Conservation (phyloP, 176 grass and related monocot genomes). For the Saccharum officinarum region DNA sequence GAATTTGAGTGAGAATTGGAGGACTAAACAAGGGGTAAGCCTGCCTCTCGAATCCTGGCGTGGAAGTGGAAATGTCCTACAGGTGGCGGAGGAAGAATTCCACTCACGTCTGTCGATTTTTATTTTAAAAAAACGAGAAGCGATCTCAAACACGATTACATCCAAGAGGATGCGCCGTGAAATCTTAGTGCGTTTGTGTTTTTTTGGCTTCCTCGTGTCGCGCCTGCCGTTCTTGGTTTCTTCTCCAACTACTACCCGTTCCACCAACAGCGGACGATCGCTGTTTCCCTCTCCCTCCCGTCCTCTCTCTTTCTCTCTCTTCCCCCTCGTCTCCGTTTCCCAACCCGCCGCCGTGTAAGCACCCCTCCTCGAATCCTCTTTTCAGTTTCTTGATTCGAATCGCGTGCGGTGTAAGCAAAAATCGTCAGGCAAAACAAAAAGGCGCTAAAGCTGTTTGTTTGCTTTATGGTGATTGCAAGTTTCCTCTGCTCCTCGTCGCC, state of each 20-base stretch:
- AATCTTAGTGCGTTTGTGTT: slow-evolving; percentile 3
- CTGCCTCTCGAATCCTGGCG: slow-evolving; percentile 3
- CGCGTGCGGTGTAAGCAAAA: slow-evolving; percentile 44
- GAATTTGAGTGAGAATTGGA: too few relatives aligned
- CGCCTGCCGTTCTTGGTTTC: slow-evolving; percentile 45
- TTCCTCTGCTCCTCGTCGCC: slow-evolving; percentile 12
- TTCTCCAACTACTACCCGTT: slow-evolving; percentile 43
- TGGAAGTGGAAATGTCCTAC: slow-evolving; percentile 52
- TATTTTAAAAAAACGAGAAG: background rate
- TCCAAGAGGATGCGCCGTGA: slow-evolving; percentile 5
- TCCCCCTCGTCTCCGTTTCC: slow-evolving; percentile 19
- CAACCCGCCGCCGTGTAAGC: slow-evolving; percentile 15
- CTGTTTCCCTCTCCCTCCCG: slow-evolving; percentile 32
- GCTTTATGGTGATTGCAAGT: slow-evolving; percentile 50
- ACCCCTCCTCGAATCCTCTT: slow-evolving; percentile 27
- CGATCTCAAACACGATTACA: slow-evolving; percentile 20
- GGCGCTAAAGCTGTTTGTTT: slow-evolving; percentile 39
- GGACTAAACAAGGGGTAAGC: too few relatives aligned
- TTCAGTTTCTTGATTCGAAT: slow-evolving; percentile 42
- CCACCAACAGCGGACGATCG: slow-evolving; percentile 31
- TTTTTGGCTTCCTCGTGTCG: background rate
- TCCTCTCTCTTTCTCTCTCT: background rate
- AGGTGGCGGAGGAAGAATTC: slow-evolving; percentile 39
- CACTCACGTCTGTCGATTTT: background rate
- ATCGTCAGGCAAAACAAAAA: slow-evolving; percentile 25